A percentile compares a stretch with the other conserved stretches of the same genome.
Evolutionary conservation across 768 basidiomycete genomes (phyloP).

Genomic region (Boletellus ananas): DNA sequence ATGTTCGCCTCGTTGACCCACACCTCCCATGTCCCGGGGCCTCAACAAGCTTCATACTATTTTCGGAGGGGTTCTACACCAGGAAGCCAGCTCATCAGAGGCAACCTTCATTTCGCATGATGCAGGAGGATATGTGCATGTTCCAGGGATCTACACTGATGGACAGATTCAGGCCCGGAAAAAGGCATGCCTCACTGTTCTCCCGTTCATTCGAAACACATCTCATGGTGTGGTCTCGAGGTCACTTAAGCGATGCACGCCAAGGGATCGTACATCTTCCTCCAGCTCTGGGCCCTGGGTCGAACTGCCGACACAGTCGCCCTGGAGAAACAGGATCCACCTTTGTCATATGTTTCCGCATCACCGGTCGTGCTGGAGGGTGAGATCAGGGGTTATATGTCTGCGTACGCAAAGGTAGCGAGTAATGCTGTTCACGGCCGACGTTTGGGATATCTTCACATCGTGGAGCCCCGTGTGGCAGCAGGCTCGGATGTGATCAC

Average conservation of each 20-base stretch:
- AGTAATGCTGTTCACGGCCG: background rate
- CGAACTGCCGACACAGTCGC: background rate
- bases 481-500: background rate
- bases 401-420: background rate
- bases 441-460: background rate
- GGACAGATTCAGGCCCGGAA: background rate
- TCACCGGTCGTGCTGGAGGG: background rate
- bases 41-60: background rate
- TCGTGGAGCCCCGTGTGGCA: background rate
- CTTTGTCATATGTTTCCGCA: background rate
- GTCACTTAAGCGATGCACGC: background rate
- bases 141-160: background rate
- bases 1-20: background rate
- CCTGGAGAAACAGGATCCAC: background rate
- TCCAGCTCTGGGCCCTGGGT: background rate
- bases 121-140: background rate
- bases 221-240: background rate
- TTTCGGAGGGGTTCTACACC: background rate
- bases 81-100: background rate
- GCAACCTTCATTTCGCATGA: background rate
- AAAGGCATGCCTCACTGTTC: background rate
- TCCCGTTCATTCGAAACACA: background rate
- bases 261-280: too few relatives aligned
- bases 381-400: background rate
- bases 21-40: background rate